A percentile compares a stretch with the other conserved stretches of the same genome.
Conservation (phyloP, 2,329 filamentous ascomycete genomes). For the Aurifilum marmelostoma region DNA sequence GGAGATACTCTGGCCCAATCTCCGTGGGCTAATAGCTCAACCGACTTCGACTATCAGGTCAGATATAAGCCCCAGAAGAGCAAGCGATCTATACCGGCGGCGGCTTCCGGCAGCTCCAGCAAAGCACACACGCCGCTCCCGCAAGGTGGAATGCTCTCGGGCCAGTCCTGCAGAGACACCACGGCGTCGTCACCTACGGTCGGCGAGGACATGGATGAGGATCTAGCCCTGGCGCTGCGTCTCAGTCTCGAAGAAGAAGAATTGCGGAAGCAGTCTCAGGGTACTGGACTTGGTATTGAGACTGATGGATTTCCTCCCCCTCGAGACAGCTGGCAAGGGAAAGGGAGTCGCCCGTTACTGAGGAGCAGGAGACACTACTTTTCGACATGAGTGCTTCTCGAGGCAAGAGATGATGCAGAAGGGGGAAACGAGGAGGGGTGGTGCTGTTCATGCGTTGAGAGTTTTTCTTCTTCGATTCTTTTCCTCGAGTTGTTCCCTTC, state of each 20-base stretch:
- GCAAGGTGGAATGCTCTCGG: conserved; percentile 29
- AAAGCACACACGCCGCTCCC: conserved; percentile 39
- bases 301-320: conserved; percentile 37
- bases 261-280: conserved; percentile 36
- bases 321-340: conserved; percentile 44
- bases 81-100: conserved; percentile 40
- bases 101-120: conserved; percentile 40
- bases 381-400: neutral
- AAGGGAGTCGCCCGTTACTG: conserved; percentile 41
- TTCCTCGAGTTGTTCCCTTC: too few species aligned
- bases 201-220: conserved; percentile 49
- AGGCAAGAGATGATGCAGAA: neutral
- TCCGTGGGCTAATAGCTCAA: conserved; percentile 48
- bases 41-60: conserved; percentile 56
- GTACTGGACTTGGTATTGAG: conserved; percentile 30
- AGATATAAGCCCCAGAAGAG: conserved; percentile 49
- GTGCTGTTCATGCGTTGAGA: neutral
- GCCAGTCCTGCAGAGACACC: conserved; percentile 23
- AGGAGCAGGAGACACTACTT: neutral
- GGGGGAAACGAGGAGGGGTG: neutral
- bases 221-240: conserved; percentile 62
- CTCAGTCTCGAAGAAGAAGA: conserved; percentile 62
- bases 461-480: neutral
- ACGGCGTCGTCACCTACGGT: conserved; percentile 29
- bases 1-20: conserved; percentile 52